These are phyloP conservation scores for Globisporangium okanoganense DNA, from an alignment of 352 stramenopile species.

Conservation along the genomic window DNA sequence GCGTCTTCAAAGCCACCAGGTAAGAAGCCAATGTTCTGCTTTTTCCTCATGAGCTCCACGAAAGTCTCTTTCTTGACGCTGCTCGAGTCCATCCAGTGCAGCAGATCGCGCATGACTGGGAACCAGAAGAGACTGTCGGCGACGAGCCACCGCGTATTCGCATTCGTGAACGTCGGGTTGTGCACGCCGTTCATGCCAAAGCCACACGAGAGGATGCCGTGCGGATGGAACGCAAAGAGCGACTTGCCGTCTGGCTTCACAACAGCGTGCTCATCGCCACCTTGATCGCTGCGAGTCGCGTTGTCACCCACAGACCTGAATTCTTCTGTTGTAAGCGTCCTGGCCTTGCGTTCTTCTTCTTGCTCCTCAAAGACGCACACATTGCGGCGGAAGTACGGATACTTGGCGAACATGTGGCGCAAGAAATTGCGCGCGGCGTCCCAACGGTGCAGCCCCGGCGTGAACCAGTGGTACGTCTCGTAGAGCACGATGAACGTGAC, in stretches of 20 bases:
- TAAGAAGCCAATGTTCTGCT: constrained; percentile 78
- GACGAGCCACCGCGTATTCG: constrained; percentile 56
- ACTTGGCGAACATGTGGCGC: constrained; percentile 20
- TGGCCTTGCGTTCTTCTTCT: constrained; percentile 8
- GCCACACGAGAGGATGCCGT: constrained; percentile 56
- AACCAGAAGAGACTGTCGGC: constrained; percentile 71
- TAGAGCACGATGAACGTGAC: constrained; percentile 34
- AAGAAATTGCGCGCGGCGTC: constrained; percentile 14
- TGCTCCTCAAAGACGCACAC: constrained; percentile 24
- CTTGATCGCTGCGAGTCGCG: background rate
- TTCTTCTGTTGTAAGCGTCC: background rate
- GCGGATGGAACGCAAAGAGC: constrained; percentile 61
- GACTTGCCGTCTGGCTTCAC: constrained; percentile 14
- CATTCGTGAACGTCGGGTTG: constrained; percentile 39
- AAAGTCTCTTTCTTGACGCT: constrained; percentile 49
- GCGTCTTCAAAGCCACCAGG: constrained; percentile 94
- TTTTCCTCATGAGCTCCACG: constrained; percentile 38
- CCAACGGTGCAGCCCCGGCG: constrained; percentile 28
- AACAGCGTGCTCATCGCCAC: background rate
- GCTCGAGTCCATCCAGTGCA: constrained; percentile 67
- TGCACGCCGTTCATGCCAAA: constrained; percentile 54
- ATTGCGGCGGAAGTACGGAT: constrained; percentile 29
- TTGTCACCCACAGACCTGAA: background rate
- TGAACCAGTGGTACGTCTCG: constrained; percentile 34
- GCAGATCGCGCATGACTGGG: constrained; percentile 58